phyloP scores from a whole-genome alignment of 2,329 filamentous ascomycete species.

The Botrytis pseudocinerea region DNA sequence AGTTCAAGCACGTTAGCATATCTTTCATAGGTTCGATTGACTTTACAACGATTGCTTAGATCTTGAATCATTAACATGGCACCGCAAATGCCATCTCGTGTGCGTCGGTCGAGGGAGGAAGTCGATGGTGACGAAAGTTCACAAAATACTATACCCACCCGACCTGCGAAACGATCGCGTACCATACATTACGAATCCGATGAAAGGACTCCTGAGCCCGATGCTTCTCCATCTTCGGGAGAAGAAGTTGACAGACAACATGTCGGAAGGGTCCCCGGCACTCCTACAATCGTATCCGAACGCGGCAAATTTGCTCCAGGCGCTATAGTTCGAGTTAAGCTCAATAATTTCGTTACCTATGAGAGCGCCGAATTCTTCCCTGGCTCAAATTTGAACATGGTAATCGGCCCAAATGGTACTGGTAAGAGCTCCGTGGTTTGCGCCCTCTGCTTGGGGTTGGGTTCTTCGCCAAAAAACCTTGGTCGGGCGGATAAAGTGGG shows the following conservation, averaged over 20 bases:
- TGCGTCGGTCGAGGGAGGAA: slow-evolving; percentile 30
- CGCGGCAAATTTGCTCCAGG: slow-evolving; percentile 54
- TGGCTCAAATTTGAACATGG: slow-evolving; percentile 94
- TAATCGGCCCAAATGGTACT: slow-evolving; percentile 97
- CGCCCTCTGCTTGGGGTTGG: slow-evolving; percentile 90
- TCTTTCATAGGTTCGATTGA: neutral
- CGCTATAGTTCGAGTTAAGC: slow-evolving; percentile 81
- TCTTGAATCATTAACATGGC: slow-evolving; percentile 19
- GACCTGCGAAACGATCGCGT: slow-evolving; percentile 36
- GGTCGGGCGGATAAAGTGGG: slow-evolving; percentile 81
- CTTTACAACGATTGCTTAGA: neutral
- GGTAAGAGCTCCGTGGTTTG: slow-evolving; percentile 97
- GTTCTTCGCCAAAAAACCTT: slow-evolving; percentile 77
- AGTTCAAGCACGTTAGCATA: neutral
- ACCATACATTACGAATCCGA: slow-evolving; percentile 25
- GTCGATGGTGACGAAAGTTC: slow-evolving; percentile 36
- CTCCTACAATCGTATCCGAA: neutral
- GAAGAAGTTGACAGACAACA: slow-evolving; percentile 7
- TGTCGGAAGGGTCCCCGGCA: neutral
- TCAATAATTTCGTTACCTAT: slow-evolving; percentile 94
- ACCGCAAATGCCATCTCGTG: slow-evolving; percentile 20
- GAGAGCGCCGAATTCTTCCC: slow-evolving; percentile 87
- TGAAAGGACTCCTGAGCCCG: slow-evolving; percentile 23
- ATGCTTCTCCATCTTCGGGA: slow-evolving; percentile 23
- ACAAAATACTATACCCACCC: slow-evolving; percentile 27